These are phyloP conservation scores for Pezicula neosporulosa DNA, from an alignment of 2,329 filamentous ascomycete genomes.

Conservation along the genomic window DNA sequence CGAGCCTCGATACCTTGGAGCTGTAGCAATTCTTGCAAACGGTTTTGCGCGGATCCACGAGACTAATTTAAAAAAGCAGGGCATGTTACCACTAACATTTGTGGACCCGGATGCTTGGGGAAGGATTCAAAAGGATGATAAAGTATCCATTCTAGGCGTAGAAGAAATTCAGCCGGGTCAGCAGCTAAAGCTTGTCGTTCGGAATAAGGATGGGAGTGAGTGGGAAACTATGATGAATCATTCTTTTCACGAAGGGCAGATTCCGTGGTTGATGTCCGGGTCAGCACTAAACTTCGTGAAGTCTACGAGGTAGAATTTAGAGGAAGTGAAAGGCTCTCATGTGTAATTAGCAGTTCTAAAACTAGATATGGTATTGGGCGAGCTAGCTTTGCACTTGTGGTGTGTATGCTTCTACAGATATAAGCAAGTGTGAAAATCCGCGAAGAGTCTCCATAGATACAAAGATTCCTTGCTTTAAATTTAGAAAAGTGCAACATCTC, in stretches of 20 bases:
- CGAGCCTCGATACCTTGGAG: constrained; percentile 23
- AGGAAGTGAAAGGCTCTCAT: no score
- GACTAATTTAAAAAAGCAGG: constrained; percentile 28
- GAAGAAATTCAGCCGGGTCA: constrained; percentile 3
- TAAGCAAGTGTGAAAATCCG: no score
- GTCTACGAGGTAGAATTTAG: background rate
- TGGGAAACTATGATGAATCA: constrained; percentile 8
- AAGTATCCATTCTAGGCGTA: constrained; percentile 4
- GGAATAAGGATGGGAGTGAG: constrained; percentile 2
- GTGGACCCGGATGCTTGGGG: constrained; percentile 13
- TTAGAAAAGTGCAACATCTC: no score
- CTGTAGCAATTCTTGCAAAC: constrained; percentile 21
- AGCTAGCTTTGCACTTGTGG: no score
- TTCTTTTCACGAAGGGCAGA: constrained; percentile 7
- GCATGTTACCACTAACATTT: constrained; percentile 26
- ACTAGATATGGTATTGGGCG: no score
- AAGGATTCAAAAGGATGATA: constrained; percentile 10
- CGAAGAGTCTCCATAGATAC: no score
- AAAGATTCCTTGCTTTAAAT: no score
- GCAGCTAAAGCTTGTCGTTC: constrained; percentile 3
- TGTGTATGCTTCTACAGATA: no score
- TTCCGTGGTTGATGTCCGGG: constrained; percentile 8
- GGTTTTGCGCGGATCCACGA: constrained; percentile 27
- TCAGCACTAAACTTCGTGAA: constrained; percentile 8
- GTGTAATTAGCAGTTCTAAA: no score